Evolutionary conservation across 139 green algal genomes (phyloP).

Genomic region (Yamagishiella unicocca): DNA sequence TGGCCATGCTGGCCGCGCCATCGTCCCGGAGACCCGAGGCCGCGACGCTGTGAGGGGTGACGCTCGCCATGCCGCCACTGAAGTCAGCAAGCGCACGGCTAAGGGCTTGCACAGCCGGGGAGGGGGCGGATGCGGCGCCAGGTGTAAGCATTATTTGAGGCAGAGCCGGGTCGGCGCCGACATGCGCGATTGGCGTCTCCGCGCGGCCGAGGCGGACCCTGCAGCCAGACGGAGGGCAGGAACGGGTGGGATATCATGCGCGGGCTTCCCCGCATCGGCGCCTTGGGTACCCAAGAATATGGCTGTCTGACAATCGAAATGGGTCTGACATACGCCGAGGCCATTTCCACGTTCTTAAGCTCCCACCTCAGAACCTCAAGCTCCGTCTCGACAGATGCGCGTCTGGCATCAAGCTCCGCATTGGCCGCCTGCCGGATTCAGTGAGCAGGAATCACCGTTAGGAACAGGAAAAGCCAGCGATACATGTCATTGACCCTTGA

Average conservation of each 20-base stretch:
- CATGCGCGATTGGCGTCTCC: not conserved
- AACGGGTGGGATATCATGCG: too few species aligned
- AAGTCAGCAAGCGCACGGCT: not conserved
- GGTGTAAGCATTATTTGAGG: too few species aligned
- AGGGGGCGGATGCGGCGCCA: not conserved
- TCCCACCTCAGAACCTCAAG: slow-evolving; percentile 31
- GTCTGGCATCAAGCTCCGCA: slow-evolving; percentile 13
- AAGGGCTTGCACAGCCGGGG: not conserved
- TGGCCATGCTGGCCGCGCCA: not conserved
- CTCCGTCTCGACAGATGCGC: slow-evolving; percentile 3
- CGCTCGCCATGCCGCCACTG: not conserved
- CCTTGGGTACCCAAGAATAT: too few species aligned
- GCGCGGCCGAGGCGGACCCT: slow-evolving; percentile 18
- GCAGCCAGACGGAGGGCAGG: too few species aligned
- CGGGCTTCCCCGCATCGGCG: too few species aligned
- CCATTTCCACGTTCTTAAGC: too few species aligned
- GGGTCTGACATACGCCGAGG: too few species aligned
- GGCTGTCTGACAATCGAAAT: not conserved
- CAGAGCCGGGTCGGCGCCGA: too few species aligned
- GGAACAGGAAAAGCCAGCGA: too few species aligned
- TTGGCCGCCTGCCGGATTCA: slow-evolving; percentile 26
- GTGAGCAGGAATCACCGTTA: too few species aligned
- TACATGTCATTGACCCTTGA: too few species aligned
- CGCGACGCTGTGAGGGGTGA: not conserved
- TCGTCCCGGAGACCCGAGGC: not conserved